These are phyloP conservation scores for Beauveria bassiana DNA, from an alignment of 2,329 filamentous ascomycete genomes.

Conservation along the genomic window DNA sequence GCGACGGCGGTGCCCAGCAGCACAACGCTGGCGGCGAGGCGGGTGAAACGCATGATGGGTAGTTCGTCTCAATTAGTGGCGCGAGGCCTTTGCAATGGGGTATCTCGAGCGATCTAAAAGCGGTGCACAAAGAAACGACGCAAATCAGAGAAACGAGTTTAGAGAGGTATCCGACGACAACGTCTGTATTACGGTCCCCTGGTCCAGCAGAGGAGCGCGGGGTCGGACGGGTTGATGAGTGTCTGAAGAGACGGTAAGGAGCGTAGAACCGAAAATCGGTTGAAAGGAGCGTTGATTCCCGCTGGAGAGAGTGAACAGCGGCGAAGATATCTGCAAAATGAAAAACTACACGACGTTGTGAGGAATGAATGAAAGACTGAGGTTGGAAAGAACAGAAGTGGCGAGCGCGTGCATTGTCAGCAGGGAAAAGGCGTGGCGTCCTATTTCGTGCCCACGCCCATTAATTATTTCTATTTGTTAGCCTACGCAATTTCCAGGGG, in stretches of 20 bases:
- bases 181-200: constrained; percentile 1
- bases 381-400: not conserved
- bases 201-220: constrained; percentile 11
- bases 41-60: constrained; percentile 20
- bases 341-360: not conserved
- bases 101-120: not conserved
- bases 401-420: not conserved
- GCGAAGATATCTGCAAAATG: not conserved
- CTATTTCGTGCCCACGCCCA: not conserved
- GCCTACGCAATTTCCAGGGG: not conserved
- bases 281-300: constrained; percentile 3
- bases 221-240: not conserved
- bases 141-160: not conserved
- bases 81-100: not conserved
- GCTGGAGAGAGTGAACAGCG: constrained; percentile 14
- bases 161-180: not conserved
- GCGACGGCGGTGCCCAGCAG: constrained; percentile 45
- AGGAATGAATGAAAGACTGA: constrained; percentile 13
- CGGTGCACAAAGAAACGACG: not conserved
- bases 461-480: not conserved
- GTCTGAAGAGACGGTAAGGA: constrained; percentile 1
- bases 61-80: not conserved
- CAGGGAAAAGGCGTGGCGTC: not conserved
- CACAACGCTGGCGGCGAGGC: constrained; percentile 26
- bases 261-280: not conserved